These are phyloP conservation scores for Collybia mongolica DNA, from an alignment of 768 basidiomycete species.

Conservation along the genomic window DNA sequence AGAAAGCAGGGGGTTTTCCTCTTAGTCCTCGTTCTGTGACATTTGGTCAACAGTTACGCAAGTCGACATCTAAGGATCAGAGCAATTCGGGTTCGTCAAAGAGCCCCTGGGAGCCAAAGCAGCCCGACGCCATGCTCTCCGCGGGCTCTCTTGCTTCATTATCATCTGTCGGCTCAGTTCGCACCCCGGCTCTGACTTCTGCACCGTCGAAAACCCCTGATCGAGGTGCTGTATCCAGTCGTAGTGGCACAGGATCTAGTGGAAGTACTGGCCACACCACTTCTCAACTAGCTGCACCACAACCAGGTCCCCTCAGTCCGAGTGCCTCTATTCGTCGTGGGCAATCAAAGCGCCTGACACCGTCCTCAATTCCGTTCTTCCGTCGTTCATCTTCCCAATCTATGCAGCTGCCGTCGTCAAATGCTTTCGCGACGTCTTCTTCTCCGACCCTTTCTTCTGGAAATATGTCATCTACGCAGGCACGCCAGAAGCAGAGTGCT, in stretches of 20 bases:
- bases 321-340: slow-evolving; percentile 66
- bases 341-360: slow-evolving; percentile 81
- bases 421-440: slow-evolving; percentile 48
- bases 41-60: slow-evolving; percentile 66
- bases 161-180: slow-evolving; percentile 70
- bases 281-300: slow-evolving; percentile 50
- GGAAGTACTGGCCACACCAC: slow-evolving; percentile 66
- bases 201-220: slow-evolving; percentile 65
- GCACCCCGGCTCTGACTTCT: slow-evolving; percentile 43
- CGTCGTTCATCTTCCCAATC: slow-evolving; percentile 88
- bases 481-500: slow-evolving; percentile 38
- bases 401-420: slow-evolving; percentile 62
- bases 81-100: slow-evolving; percentile 42
- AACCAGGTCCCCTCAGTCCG: slow-evolving; percentile 68
- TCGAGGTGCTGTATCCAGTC: slow-evolving; percentile 50
- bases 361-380: slow-evolving; percentile 93
- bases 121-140: slow-evolving; percentile 76
- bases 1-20: slow-evolving; percentile 52
- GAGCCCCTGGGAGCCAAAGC: slow-evolving; percentile 63
- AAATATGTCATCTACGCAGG: slow-evolving; percentile 36
- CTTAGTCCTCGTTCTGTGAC: slow-evolving; percentile 67
- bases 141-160: slow-evolving; percentile 74
- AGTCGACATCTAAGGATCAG: slow-evolving; percentile 69
- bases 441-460: slow-evolving; percentile 46
- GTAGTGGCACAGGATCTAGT: slow-evolving; percentile 76